phyloP scores from a whole-genome alignment of 148 eudicot species.

The Dianthus caryophyllus region DNA sequence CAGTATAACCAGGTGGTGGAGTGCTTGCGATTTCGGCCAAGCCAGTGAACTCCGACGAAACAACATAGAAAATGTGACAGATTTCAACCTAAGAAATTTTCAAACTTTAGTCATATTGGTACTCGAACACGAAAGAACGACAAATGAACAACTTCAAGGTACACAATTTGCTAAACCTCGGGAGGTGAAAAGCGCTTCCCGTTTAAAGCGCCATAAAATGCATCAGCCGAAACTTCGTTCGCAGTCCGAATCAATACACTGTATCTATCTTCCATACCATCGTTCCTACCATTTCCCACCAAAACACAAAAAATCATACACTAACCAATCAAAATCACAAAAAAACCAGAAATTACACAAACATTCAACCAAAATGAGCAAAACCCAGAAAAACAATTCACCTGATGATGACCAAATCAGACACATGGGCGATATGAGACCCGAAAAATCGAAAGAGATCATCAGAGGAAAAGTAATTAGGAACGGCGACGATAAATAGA shows the following conservation, averaged over 20 bases:
- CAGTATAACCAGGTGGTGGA: constrained; percentile 58
- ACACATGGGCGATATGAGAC: constrained; percentile 34
- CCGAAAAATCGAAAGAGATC: constrained; percentile 69
- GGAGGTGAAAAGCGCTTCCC: constrained; percentile 77
- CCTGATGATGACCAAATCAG: constrained; percentile 64
- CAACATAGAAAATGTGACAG: constrained; percentile 68
- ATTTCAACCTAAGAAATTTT: constrained; percentile 54
- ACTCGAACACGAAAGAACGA: not conserved
- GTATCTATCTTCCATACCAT: constrained; percentile 83
- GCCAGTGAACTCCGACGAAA: constrained; percentile 45
- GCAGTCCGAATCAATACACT: constrained; percentile 64
- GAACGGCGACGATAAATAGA: constrained; percentile 74
- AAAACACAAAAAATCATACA: constrained; percentile 1
- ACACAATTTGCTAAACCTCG: constrained; percentile 42
- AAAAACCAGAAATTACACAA: not conserved
- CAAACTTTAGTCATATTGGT: not conserved
- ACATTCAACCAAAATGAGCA: not conserved
- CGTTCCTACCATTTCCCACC: constrained; percentile 47
- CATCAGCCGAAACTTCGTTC: constrained; percentile 61
- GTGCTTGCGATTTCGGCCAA: constrained; percentile 56
- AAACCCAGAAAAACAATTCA: constrained; percentile 16
- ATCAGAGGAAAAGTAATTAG: constrained; percentile 67
- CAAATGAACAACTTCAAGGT: not conserved
- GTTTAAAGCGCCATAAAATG: constrained; percentile 60
- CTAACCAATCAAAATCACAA: constrained; percentile 12